A percentile compares a stretch with the other conserved stretches of the same genome.
Evolutionary conservation across 805 yeast species (phyloP).

Genomic region (Komagataella pastoris): DNA sequence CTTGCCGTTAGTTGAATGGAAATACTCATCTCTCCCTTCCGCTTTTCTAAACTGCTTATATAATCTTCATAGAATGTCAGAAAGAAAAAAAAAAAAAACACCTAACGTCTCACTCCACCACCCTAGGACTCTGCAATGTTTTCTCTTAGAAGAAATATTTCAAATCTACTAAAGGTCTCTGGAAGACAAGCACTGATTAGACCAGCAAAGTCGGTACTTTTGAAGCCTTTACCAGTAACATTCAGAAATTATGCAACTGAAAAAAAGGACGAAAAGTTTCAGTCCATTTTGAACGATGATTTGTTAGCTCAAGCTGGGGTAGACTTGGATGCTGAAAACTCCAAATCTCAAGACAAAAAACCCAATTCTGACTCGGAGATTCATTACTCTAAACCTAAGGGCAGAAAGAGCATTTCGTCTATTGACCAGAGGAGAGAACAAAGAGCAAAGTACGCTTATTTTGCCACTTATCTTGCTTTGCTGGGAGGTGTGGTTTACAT

Average conservation of each 20-base stretch:
- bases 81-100: not conserved
- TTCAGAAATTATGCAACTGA: not conserved
- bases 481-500: constrained; percentile 47
- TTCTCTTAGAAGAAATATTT: not conserved
- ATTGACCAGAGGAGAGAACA: constrained; percentile 74
- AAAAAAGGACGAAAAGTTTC: constrained; percentile 14
- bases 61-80: not conserved
- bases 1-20: too few species aligned
- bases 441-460: constrained; percentile 36
- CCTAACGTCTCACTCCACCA: not conserved
- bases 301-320: constrained; percentile 76
- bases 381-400: constrained; percentile 15
- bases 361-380: constrained; percentile 6
- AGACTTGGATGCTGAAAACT: constrained; percentile 28
- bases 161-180: not conserved
- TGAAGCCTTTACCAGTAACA: not conserved
- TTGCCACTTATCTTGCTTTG: constrained; percentile 44
- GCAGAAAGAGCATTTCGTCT: constrained; percentile 52
- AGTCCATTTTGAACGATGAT: constrained; percentile 68
- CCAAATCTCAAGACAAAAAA: constrained; percentile 2
- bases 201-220: not conserved
- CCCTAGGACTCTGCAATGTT: not conserved
- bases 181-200: not conserved
- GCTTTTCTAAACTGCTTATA: too few species aligned
- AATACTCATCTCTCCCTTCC: too few species aligned